These are phyloP conservation scores for Kwoniella shivajii DNA, from an alignment of 1,284 basidiomycete species.

Conservation along the genomic window DNA sequence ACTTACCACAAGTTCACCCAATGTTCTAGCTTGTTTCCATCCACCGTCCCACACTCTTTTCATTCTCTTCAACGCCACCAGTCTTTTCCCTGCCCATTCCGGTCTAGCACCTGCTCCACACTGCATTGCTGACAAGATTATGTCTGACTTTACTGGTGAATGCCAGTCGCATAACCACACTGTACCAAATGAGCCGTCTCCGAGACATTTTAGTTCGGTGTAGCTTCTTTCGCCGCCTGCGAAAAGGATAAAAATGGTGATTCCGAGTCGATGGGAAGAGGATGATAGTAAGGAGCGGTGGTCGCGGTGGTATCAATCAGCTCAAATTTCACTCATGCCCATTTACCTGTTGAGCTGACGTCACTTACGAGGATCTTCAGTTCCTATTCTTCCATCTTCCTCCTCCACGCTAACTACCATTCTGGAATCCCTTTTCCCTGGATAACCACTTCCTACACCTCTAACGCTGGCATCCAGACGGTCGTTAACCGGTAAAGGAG, in stretches of 20 bases:
- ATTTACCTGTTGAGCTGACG: neutral
- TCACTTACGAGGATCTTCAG: constrained; percentile 48
- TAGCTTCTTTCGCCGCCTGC: constrained; percentile 54
- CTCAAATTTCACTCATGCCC: too few relatives aligned
- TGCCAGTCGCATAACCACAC: constrained; percentile 99
- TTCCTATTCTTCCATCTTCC: constrained; percentile 45
- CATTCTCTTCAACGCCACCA: constrained; percentile 98
- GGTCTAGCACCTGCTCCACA: constrained; percentile 75
- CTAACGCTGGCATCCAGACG: neutral
- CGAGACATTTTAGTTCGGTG: constrained; percentile 77
- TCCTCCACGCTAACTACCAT: constrained; percentile 17
- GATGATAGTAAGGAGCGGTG: too few relatives aligned
- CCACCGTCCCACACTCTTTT: constrained; percentile 95
- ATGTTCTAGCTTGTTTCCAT: constrained; percentile 92
- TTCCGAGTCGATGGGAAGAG: too few relatives aligned
- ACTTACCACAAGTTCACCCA: constrained; percentile 91
- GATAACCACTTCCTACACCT: neutral
- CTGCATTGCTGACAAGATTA: constrained; percentile 86
- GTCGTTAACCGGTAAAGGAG: constrained; percentile 6
- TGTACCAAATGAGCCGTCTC: constrained; percentile 95
- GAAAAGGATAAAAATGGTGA: neutral
- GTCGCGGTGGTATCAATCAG: too few relatives aligned
- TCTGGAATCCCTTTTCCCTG: neutral
- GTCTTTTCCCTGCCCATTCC: constrained; percentile 90
- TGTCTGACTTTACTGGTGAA: constrained; percentile 85